phyloP scores from a whole-genome alignment of 192 early-diverging fungal species.

The Obelidium mucronatum region DNA sequence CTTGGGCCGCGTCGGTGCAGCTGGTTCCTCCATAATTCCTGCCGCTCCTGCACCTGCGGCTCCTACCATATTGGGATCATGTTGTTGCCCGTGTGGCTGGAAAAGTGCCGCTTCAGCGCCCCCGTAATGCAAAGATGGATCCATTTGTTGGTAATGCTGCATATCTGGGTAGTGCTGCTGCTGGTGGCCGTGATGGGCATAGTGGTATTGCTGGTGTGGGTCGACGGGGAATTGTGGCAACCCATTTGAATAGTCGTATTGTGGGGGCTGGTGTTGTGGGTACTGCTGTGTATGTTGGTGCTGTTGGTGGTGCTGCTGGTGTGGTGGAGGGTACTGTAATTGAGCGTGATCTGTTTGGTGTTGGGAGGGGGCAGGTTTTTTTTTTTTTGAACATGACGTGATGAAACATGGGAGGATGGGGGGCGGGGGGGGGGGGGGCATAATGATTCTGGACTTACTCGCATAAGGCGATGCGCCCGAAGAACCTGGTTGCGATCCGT shows the following conservation, averaged over 20 bases:
- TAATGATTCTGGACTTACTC: not conserved
- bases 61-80: not conserved
- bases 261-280: conserved; percentile 1
- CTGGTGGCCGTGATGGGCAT: not conserved
- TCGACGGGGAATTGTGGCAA: conserved; percentile 9
- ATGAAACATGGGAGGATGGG: not conserved
- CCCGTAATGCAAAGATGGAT: conserved; percentile 14
- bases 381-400: not conserved
- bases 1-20: conserved; percentile 7
- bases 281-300: too few species aligned
- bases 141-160: conserved; percentile 17
- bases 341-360: not conserved
- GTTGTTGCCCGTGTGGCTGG: not conserved
- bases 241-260: not conserved
- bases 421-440: not conserved
- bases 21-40: not conserved
- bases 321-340: not conserved
- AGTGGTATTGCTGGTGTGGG: conserved; percentile 3
- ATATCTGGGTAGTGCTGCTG: conserved; percentile 3
- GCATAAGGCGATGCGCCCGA: not conserved
- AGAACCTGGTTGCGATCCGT: not conserved
- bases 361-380: not conserved
- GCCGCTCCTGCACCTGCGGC: not conserved
- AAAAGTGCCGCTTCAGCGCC: conserved; percentile 16
- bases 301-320: conserved; percentile 12